Conservation (phyloP, 495 filamentous ascomycete species). For the Neurospora sp. region DNA sequence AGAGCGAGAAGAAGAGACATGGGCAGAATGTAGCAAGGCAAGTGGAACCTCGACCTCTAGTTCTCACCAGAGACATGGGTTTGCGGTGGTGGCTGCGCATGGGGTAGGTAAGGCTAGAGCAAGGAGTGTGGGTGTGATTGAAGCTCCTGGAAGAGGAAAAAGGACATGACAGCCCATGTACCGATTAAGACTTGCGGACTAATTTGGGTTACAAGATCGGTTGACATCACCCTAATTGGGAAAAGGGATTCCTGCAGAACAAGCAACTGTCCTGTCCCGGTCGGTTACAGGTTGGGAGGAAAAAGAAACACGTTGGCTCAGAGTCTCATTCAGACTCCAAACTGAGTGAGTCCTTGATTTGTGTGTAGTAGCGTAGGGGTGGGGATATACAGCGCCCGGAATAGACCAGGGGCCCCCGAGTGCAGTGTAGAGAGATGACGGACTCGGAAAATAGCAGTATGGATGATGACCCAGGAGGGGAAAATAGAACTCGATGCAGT, state of each 20-base stretch:
- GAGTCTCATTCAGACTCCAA: neutral
- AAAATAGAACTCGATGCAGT: conserved; percentile 17
- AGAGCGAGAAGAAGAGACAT: neutral
- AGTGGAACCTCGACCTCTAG: neutral
- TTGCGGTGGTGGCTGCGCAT: neutral
- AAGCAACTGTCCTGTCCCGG: conserved; percentile 4
- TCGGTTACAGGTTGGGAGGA: neutral
- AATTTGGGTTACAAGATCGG: conserved; percentile 11
- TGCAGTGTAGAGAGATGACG: conserved; percentile 4
- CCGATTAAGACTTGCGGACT: neutral
- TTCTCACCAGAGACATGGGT: neutral
- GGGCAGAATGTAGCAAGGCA: neutral
- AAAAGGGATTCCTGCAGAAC: conserved; percentile 9
- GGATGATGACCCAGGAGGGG: conserved; percentile 7
- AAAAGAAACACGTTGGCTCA: conserved; percentile 2
- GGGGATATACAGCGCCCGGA: neutral
- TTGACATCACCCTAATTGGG: conserved; percentile 14
- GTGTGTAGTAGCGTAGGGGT: neutral
- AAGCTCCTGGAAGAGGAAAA: neutral
- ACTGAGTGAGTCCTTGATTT: neutral
- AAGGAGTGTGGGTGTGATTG: neutral
- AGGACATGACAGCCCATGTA: neutral
- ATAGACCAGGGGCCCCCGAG: neutral
- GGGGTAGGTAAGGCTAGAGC: neutral
- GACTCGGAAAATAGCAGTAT: conserved; percentile 9